These are phyloP conservation scores for Rubroboletus pulcherrimus DNA, from an alignment of 768 basidiomycete species.

Conservation along the genomic window DNA sequence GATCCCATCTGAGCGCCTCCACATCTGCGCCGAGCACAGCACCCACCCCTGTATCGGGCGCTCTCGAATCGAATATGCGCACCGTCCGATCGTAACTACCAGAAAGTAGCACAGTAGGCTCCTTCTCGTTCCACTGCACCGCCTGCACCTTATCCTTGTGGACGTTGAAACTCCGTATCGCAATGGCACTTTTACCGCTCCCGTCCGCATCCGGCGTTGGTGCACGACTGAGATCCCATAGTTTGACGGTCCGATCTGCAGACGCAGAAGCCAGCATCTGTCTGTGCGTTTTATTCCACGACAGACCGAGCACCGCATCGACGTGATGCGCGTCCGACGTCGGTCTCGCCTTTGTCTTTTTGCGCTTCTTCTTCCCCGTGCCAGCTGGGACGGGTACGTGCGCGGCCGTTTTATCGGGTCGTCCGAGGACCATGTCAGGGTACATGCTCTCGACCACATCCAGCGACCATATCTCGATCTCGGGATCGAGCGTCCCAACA, in stretches of 20 bases:
- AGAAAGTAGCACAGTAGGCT: constrained; percentile 86
- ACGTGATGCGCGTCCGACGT: constrained; percentile 74
- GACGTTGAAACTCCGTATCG: constrained; percentile 79
- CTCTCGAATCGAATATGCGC: constrained; percentile 88
- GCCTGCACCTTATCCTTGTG: constrained; percentile 96
- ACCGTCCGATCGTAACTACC: constrained; percentile 95
- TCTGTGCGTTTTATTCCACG: constrained; percentile 90
- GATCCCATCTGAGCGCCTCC: constrained; percentile 93
- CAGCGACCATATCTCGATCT: constrained; percentile 98
- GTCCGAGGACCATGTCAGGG: constrained; percentile 86
- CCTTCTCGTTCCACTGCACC: constrained; percentile 89
- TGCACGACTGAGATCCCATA: constrained; percentile 89
- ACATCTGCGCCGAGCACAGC: constrained; percentile 87
- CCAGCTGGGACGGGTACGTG: constrained; percentile 76
- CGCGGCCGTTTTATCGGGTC: constrained; percentile 77
- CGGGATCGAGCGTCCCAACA: constrained; percentile 94
- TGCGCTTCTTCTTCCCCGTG: constrained; percentile 96
- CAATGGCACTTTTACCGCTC: constrained; percentile 40
- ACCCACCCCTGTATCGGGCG: constrained; percentile 79
- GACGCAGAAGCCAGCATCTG: constrained; percentile 89
- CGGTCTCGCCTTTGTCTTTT: constrained; percentile 70
- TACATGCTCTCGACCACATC: constrained; percentile 93
- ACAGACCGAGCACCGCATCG: constrained; percentile 88
- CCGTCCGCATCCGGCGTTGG: constrained; percentile 48
- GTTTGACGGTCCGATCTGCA: constrained; percentile 92